A percentile compares a stretch with the other conserved stretches of the same genome.
These are phyloP conservation scores for Eruca vesicaria DNA, from an alignment of 441 rosid species.

Conservation along the genomic window DNA sequence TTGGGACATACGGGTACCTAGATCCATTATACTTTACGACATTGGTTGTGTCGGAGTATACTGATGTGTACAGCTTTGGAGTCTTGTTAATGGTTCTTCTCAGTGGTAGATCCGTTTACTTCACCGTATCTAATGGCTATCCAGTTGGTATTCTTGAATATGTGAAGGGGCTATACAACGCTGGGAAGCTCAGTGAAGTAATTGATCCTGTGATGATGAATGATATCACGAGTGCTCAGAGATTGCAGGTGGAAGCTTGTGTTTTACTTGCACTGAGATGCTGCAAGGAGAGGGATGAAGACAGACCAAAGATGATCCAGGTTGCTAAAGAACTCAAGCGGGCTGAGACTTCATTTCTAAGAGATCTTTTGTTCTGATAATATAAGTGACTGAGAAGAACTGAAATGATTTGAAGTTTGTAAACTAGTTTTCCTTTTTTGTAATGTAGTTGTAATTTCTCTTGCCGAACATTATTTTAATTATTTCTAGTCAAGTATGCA, in stretches of 20 bases:
- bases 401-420: slow-evolving; percentile 33
- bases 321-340: background rate
- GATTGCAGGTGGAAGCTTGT: background rate
- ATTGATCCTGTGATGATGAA: background rate
- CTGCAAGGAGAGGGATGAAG: background rate
- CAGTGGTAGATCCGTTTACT: background rate
- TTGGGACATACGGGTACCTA: background rate
- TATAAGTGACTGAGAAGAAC: slow-evolving; percentile 43
- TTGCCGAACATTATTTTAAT: slow-evolving; percentile 1
- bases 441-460: background rate
- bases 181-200: background rate
- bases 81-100: background rate
- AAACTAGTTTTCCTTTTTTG: background rate
- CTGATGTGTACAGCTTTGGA: background rate
- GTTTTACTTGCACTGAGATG: background rate
- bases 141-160: background rate
- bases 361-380: background rate
- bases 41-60: background rate
- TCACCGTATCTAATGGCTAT: background rate
- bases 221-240: background rate
- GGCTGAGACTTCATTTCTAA: background rate
- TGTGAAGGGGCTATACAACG: background rate
- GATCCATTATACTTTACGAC: background rate
- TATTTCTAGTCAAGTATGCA: background rate
- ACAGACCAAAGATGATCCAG: background rate